These are phyloP conservation scores for Chlorella sorokiniana DNA, from an alignment of 139 green algal genomes.

Conservation along the genomic window DNA sequence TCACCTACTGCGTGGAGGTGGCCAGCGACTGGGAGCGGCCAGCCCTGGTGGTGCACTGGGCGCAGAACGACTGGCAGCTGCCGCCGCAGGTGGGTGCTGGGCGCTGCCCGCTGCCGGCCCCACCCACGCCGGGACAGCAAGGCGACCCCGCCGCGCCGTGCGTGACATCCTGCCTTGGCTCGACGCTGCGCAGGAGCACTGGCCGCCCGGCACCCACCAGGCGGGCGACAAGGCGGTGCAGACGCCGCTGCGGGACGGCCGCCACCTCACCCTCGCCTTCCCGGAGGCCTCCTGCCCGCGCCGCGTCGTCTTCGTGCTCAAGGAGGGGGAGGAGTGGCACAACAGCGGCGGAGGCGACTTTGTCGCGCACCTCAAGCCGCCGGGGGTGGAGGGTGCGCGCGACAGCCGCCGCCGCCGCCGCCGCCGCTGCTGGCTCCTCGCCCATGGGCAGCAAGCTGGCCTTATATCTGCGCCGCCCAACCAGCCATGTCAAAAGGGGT, in stretches of 20 bases:
- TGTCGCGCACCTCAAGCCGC: conserved; percentile 63
- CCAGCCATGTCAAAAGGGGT: neutral
- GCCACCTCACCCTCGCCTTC: conserved; percentile 53
- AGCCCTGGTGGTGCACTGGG: conserved; percentile 76
- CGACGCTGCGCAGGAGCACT: conserved; percentile 25
- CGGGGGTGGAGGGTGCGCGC: conserved; percentile 24
- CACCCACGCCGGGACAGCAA: too few species aligned
- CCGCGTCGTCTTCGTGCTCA: conserved; percentile 74
- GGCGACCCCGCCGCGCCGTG: neutral
- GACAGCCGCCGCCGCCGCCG: neutral
- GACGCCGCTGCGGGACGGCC: conserved; percentile 54
- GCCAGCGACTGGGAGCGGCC: neutral
- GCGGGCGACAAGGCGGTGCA: conserved; percentile 64
- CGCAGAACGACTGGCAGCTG: conserved; percentile 74
- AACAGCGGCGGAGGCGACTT: conserved; percentile 67
- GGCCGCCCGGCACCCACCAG: conserved; percentile 43
- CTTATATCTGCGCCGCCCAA: too few species aligned
- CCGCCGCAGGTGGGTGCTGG: conserved; percentile 40
- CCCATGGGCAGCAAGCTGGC: neutral
- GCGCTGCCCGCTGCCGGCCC: too few species aligned
- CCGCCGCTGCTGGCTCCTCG: neutral
- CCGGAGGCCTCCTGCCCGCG: conserved; percentile 48
- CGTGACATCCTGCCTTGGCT: neutral
- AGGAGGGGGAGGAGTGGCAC: conserved; percentile 68
- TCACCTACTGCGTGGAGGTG: neutral